Percentiles rank a stretch among this genome's conserved stretches.
These are phyloP conservation scores for Diaporthe capsici DNA, from an alignment of 2,329 filamentous ascomycete genomes.

Conservation along the genomic window DNA sequence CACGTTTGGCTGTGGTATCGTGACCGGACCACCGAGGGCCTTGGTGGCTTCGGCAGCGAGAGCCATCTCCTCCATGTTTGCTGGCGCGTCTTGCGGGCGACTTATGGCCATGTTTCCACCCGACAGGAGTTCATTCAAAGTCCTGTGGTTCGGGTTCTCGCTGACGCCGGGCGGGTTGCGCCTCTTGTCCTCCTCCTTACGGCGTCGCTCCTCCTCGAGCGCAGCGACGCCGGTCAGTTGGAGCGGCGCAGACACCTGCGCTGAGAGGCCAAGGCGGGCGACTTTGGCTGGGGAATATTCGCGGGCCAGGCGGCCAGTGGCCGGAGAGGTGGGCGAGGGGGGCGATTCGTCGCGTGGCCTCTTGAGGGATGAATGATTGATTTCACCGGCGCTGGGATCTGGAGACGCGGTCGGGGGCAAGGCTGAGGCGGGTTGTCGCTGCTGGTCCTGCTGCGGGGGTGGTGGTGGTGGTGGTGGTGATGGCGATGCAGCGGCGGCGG, in stretches of 20 bases:
- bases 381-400: conserved; percentile 57
- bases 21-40: conserved; percentile 50
- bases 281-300: conserved; percentile 68
- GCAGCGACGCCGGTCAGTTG: conserved; percentile 67
- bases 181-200: conserved; percentile 60
- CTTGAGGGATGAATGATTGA: conserved; percentile 58
- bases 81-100: conserved; percentile 67
- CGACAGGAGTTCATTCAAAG: conserved; percentile 68
- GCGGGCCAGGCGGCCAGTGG: conserved; percentile 49
- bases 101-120: conserved; percentile 67
- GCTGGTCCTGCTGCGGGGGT: conserved; percentile 52
- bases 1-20: conserved; percentile 50
- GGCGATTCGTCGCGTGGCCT: conserved; percentile 63
- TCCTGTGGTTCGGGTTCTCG: conserved; percentile 68
- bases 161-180: conserved; percentile 60
- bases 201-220: conserved; percentile 66
- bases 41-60: conserved; percentile 48
- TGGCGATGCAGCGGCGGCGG: conserved; percentile 52
- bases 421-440: conserved; percentile 48
- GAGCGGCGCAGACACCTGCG: conserved; percentile 59
- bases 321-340: conserved; percentile 46
- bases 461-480: conserved; percentile 61
- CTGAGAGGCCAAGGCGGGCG: conserved; percentile 60
- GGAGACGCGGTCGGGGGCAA: conserved; percentile 54
- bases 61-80: conserved; percentile 41